Evolutionary conservation across 2,329 filamentous ascomycete genomes (phyloP), one percentile per base, ranked within the genome.

Genomic region (Colletotrichum phormii): DNA sequence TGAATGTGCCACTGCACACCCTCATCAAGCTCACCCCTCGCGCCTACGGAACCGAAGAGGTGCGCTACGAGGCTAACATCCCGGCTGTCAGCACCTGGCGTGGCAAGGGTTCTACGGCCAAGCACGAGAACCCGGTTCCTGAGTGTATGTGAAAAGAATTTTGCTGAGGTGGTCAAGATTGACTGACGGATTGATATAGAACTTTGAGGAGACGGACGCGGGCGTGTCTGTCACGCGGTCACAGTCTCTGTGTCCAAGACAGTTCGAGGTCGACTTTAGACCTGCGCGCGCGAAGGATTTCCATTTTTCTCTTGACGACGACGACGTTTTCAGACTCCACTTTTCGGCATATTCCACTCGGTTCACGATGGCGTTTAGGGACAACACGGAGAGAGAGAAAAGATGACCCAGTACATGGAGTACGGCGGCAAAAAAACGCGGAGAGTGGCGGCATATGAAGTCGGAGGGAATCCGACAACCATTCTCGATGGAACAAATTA

Each of bases 31-130:
- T 99, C 64, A 98, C 97, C 6, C 97, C 97, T 2, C 91, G 94
- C 74, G 97, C 97, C 8, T 99, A 99, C 81, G 94, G 94, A 61
- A 99, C 97, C 1, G 92, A 97, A 72, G 95, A 98, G 81, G 90
- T 97, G 82, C 89, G 95, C 57, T 94, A 95, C 79, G 93, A 94
- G 81, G 96, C 96, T 8, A 93, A 97, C 80, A 98, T 99, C 76
- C 94, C 95, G 5, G 97, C 97, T 4, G 97, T 99, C 64, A 97
- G 94, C 82, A 99, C 97, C 24, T 99, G 95, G 94, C 89, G 97
- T 78, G 95, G 93, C 75, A 98, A 98, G 86, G 97, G 97, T 15
- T 96, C 92, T 77, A 94, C 94, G 31, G 96, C 96, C 29, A 96
- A 96, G 80, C 95, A 98, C 81, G 93, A 97, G 80, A 89, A 91